Base-by-base conservation (phyloP, 352 stramenopile species). In the Phytophthora vignae region DNA sequence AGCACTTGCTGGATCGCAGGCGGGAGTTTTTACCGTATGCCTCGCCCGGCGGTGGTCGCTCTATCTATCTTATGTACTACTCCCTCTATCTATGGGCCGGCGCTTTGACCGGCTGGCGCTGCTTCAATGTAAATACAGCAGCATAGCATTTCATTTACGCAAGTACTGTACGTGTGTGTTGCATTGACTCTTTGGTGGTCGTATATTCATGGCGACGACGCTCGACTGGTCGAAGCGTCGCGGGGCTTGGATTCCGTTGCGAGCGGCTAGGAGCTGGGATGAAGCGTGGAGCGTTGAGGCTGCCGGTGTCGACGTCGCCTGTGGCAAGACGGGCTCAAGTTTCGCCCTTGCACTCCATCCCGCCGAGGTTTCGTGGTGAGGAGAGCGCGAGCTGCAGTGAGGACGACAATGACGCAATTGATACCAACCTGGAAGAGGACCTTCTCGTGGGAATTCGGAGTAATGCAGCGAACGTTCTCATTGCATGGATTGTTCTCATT, bases 61-160 rank as follows among this genome's bases (percentile, higher is more conserved):
- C 49, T 73, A 77, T 78, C 65, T 78, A 78, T 70, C 55, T 60
- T 81, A 78, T 81, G 61, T 81, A 74, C 40, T 48, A 48, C 33
- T 64, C 15, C 68, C 33, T 64, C 55, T 82, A 76, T 77, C 67
- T 77, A 82, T 78, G 59, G 62, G 66, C 69, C 58, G 69, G 69
- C 64, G 67, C 33, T 58, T 79, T 77, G 68, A 77, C 64, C 60
- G 40, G 52, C 60, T 73, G 64, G 60, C 54, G 62, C 61, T 79
- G 62, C 72, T 67, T 69, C 64, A 68, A 71, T 77, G 64, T 79
- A 79, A 79, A 79, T 79, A 77, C 54, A 76, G 73, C 73, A 71
- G 59, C 62, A 70, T 70, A 64, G 42, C 60, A 67, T 67, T 67
- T 36, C 53, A 40, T 40, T 40, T 15, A 40, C 33, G 12, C 33